Conservation (phyloP, 108 stramenopile genomes). For the Stephanodiscus triporus region DNA sequence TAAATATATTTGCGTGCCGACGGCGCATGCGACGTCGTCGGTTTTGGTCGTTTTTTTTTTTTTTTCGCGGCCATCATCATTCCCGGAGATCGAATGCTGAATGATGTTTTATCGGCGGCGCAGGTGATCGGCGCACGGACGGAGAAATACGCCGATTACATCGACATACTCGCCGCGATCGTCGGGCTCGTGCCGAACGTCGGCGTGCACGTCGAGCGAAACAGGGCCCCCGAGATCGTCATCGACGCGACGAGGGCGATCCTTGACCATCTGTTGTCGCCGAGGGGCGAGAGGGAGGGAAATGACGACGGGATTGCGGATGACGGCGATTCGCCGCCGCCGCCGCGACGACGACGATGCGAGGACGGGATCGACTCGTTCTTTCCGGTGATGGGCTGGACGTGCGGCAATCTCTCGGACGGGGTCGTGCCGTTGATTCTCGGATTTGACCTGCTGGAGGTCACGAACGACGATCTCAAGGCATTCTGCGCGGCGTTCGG, state of each 20-base stretch:
- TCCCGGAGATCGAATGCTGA: neutral
- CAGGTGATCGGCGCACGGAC: slow-evolving; percentile 70
- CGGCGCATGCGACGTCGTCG: neutral
- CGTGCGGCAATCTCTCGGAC: slow-evolving; percentile 75
- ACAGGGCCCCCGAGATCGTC: slow-evolving; percentile 58
- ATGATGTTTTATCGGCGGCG: neutral
- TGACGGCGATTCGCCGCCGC: too few relatives aligned
- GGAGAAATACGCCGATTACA: slow-evolving; percentile 88
- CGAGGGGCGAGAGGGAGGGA: neutral
- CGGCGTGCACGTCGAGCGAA: slow-evolving; percentile 64
- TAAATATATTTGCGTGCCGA: neutral
- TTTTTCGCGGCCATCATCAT: too few relatives aligned
- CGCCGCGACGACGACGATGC: neutral
- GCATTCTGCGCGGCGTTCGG: slow-evolving; percentile 87
- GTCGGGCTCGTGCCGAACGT: slow-evolving; percentile 63
- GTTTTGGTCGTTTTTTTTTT: neutral
- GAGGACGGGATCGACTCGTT: slow-evolving; percentile 54
- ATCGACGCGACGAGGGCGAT: slow-evolving; percentile 58
- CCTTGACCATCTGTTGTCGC: slow-evolving; percentile 23
- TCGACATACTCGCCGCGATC: slow-evolving; percentile 83
- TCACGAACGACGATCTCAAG: slow-evolving; percentile 76
- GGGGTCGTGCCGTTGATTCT: slow-evolving; percentile 74
- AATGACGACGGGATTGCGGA: neutral
- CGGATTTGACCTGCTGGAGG: slow-evolving; percentile 61
- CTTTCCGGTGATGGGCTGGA: slow-evolving; percentile 75